These are phyloP conservation scores for Apophysomyces ossiformis DNA, from an alignment of 371 early-diverging fungal genomes.

Conservation along the genomic window DNA sequence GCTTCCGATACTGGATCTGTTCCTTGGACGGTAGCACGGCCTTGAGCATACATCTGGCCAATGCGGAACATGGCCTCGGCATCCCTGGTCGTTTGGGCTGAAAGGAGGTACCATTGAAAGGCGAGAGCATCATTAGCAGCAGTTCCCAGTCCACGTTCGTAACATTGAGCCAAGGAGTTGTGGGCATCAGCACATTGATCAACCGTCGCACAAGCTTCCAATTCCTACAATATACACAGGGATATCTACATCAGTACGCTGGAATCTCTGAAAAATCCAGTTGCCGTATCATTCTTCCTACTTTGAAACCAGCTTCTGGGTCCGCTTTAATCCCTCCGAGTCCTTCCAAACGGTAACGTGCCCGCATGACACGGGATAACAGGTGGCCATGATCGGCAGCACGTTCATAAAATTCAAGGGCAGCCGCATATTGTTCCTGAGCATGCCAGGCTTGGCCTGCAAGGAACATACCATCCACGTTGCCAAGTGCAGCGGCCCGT, in stretches of 20 bases:
- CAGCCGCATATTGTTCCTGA: constrained; percentile 50
- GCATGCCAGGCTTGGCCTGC: constrained; percentile 53
- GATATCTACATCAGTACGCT: too few relatives aligned
- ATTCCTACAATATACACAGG: constrained; percentile 28
- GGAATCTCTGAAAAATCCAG: too few relatives aligned
- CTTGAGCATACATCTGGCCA: constrained; percentile 39
- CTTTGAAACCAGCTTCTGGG: constrained; percentile 44
- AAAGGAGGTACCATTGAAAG: constrained; percentile 41
- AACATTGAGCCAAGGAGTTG: constrained; percentile 49
- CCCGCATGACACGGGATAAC: constrained; percentile 44
- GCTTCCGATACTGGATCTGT: constrained; percentile 39
- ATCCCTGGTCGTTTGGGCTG: constrained; percentile 40
- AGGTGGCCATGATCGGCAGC: constrained; percentile 46
- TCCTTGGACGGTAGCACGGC: constrained; percentile 10
- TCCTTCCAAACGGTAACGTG: constrained; percentile 44
- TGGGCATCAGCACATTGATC: constrained; percentile 38
- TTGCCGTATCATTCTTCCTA: constrained; percentile 11
- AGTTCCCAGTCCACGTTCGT: constrained; percentile 50
- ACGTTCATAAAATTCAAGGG: constrained; percentile 42
- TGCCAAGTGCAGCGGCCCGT: constrained; percentile 42
- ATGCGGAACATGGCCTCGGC: constrained; percentile 51
- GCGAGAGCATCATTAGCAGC: constrained; percentile 53
- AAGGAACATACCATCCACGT: constrained; percentile 45
- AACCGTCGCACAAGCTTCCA: constrained; percentile 44
- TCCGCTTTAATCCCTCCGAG: constrained; percentile 42